Evolutionary conservation across 75 land plant species (phyloP).

Genomic region (Cupressus sempervirens): DNA sequence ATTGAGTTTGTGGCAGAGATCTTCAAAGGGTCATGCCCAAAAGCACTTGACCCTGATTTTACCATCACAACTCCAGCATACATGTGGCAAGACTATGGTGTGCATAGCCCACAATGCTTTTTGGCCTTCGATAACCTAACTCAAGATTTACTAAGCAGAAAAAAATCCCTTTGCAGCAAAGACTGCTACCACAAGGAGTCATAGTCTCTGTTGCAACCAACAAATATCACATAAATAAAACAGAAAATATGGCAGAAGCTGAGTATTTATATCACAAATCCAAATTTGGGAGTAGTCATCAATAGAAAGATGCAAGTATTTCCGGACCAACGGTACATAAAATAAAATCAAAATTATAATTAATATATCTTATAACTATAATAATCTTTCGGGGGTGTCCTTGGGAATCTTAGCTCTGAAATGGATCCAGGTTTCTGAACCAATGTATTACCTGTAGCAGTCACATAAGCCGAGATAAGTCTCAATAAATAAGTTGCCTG

Average conservation of each 20-base stretch:
- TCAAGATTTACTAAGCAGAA: too few species aligned
- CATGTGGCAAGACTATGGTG: too few species aligned
- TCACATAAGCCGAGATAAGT: not conserved
- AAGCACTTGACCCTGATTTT: too few species aligned
- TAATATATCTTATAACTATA: not conserved
- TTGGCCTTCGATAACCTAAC: too few species aligned
- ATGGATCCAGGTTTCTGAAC: not conserved
- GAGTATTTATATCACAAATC: not conserved
- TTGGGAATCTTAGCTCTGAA: not conserved
- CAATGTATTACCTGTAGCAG: not conserved
- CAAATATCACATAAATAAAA: not conserved
- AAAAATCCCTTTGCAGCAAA: too few species aligned
- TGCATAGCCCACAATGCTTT: too few species aligned
- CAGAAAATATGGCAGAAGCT: not conserved
- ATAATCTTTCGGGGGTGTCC: not conserved
- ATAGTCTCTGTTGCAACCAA: too few species aligned
- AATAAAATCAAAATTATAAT: not conserved
- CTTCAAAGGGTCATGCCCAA: too few species aligned
- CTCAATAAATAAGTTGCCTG: not conserved
- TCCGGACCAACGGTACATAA: not conserved
- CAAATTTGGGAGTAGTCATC: not conserved
- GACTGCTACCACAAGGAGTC: too few species aligned
- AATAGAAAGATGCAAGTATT: not conserved
- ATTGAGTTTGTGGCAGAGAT: too few species aligned
- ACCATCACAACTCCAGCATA: too few species aligned